phyloP scores from a whole-genome alignment of 2,329 filamentous ascomycete species.

The Pestalotiopsis sp. region DNA sequence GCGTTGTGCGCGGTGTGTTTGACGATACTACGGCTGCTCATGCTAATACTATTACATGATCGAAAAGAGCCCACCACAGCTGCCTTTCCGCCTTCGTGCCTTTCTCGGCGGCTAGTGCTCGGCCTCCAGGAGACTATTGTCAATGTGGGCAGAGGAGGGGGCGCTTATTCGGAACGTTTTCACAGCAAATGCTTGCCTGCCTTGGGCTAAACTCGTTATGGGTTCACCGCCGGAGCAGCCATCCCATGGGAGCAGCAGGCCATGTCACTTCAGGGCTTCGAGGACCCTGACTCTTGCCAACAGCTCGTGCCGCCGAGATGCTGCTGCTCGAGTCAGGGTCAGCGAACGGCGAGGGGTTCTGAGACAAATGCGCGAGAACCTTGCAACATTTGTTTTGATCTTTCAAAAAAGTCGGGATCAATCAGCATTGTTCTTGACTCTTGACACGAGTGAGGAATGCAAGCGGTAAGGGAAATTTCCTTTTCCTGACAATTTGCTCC shows the following conservation, averaged over 20 bases:
- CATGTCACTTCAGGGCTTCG: neutral
- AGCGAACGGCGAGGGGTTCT: neutral
- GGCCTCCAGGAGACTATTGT: neutral
- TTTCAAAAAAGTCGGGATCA: neutral
- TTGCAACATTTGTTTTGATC: neutral
- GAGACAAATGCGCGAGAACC: neutral
- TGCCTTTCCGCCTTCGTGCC: slow-evolving; percentile 1
- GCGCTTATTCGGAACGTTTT: neutral
- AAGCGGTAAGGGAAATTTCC: neutral
- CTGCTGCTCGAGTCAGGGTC: neutral
- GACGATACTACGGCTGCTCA: neutral
- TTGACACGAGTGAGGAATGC: neutral
- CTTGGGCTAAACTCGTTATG: neutral
- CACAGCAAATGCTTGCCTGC: neutral
- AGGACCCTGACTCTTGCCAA: neutral
- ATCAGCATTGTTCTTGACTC: neutral
- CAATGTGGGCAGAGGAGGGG: neutral
- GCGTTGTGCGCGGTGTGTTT: neutral
- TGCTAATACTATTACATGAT: neutral
- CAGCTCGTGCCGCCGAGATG: neutral
- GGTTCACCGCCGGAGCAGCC: neutral
- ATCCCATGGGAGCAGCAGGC: neutral
- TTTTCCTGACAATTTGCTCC: neutral
- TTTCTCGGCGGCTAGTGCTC: neutral
- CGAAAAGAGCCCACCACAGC: neutral